Evolutionary conservation across 202 grass and related monocot genomes (phyloP), one percentile per base, ranked within the genome.

Genomic region (Elaeis oleifera): DNA sequence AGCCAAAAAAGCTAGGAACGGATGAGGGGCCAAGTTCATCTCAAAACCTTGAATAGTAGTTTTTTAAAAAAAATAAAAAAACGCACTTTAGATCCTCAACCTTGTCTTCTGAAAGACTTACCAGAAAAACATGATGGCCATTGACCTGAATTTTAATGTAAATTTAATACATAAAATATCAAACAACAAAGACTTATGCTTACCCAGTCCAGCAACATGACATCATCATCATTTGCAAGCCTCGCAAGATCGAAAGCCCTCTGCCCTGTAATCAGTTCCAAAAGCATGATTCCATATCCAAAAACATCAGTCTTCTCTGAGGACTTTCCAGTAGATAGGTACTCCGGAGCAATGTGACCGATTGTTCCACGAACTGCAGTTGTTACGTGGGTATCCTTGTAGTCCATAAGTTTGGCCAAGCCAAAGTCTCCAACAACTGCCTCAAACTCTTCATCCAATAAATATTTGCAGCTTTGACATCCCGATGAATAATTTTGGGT

Each of bases 181-280:
- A 44, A 44, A 44, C 36, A 44, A 44, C 36, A 44, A 1, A 44
- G 8, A 44, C 13, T 3, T 44, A 44, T 44, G 36, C 39, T 63
- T 63, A 63, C 60, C 60, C 60, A 63, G 60, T 63, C 60, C 11
- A 63, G 60, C 60, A 63, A 50, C 60, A 63, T 63, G 60, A 63
- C 39, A 63, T 63, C 60, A 48, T 63, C 60, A 63, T 63, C 60
- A 50, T 63, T 63, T 50, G 60, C 60, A 49, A 63, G 60, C 32
- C 60, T 16, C 6, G 60, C 60, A 63, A 63, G 60, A 63, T 63
- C 60, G 5, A 63, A 63, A 23, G 60, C 60, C 32, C 60, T 63
- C 21, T 63, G 60, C 3, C 60, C 60, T 23, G 60, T 63, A 63
- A 63, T 50, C 19, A 63, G 60, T 44, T 63, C 60, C 60, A 63